Evolutionary conservation across 129 eudicot genomes (phyloP).

Genomic region (Helichrysum umbraculigerum): DNA sequence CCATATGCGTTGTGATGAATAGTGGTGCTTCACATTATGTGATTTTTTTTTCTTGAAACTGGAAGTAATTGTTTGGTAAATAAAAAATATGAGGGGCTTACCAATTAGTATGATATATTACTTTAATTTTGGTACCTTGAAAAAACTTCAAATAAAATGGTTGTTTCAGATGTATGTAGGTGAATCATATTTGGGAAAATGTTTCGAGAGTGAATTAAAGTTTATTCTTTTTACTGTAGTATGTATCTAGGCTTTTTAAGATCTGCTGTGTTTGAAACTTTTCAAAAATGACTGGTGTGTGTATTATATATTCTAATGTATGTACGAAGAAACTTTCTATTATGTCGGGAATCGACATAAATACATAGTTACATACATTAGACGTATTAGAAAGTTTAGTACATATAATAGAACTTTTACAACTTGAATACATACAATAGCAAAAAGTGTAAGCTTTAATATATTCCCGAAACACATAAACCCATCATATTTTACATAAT

Average conservation of each 20-base stretch:
- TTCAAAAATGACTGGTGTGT: background rate
- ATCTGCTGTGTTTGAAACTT: background rate
- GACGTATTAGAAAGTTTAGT: background rate
- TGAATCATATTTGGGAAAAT: background rate
- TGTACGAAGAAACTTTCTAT: no score
- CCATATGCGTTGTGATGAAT: constrained; percentile 12
- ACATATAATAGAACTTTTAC: background rate
- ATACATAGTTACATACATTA: no score
- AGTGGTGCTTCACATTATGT: background rate
- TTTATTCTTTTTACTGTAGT: no score
- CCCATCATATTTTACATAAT: background rate
- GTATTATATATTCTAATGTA: background rate
- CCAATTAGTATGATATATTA: background rate
- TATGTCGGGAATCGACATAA: no score
- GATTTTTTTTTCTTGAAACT: background rate
- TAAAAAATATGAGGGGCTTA: background rate
- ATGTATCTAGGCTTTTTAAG: background rate
- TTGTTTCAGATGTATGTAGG: background rate
- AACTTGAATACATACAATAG: background rate
- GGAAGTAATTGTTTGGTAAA: background rate
- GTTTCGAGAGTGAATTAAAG: background rate
- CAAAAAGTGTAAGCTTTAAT: background rate
- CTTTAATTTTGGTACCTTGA: background rate
- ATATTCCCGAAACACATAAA: no score
- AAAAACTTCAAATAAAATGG: background rate